Evolutionary conservation across 768 basidiomycete species (phyloP).

Genomic region (Pleurotus pulmonarius): DNA sequence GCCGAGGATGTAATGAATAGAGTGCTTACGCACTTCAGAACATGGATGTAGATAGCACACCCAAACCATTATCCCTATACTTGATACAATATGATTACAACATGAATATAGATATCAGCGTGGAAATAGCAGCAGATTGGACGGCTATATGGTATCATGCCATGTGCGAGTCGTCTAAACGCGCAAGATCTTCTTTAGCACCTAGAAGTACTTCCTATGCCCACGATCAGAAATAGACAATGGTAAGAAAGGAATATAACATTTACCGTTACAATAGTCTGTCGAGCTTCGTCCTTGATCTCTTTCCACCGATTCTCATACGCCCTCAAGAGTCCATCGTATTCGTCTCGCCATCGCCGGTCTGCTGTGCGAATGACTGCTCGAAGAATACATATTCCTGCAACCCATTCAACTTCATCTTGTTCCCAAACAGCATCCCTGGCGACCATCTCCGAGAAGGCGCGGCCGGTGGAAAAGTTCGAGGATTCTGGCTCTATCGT

Average conservation of each 20-base stretch:
- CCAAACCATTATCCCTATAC: not conserved
- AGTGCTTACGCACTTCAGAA: constrained; percentile 22
- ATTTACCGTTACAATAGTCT: constrained; percentile 55
- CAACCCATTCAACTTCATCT: constrained; percentile 68
- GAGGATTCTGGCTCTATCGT: constrained; percentile 33
- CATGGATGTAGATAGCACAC: constrained; percentile 17
- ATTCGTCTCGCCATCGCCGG: constrained; percentile 44
- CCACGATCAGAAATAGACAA: not conserved
- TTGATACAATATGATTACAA: constrained; percentile 1
- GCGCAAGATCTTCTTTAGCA: constrained; percentile 51
- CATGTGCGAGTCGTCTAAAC: constrained; percentile 29
- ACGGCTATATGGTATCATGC: not conserved
- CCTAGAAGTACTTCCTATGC: constrained; percentile 45
- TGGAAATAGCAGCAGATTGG: not conserved
- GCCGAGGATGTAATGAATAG: constrained; percentile 26
- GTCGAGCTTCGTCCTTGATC: constrained; percentile 63
- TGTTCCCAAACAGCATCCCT: constrained; percentile 65
- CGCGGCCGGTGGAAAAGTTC: constrained; percentile 40
- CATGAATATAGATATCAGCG: not conserved
- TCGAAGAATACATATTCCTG: constrained; percentile 55
- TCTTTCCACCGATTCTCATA: constrained; percentile 71
- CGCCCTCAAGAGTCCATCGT: constrained; percentile 48
- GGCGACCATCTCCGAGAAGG: constrained; percentile 57
- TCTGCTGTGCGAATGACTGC: constrained; percentile 55
- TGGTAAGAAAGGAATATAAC: not conserved